Base-by-base conservation (phyloP, 352 stramenopile genomes). In the Thraustochytrium sp. region DNA sequence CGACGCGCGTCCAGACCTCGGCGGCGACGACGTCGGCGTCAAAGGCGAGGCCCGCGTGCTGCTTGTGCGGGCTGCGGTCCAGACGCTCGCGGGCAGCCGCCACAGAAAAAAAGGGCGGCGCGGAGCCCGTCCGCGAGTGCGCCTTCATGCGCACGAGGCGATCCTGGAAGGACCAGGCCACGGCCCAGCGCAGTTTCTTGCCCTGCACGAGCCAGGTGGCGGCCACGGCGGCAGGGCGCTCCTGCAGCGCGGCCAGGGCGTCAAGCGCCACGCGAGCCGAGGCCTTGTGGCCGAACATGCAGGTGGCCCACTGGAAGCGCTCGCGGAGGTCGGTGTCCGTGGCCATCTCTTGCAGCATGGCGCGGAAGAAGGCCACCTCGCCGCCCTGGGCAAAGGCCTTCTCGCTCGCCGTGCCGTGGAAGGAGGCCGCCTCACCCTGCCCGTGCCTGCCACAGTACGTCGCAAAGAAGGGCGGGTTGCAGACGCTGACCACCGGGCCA, bases 241-340 rank as follows among this genome's bases (percentile, higher is more conserved):
- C 31, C 18, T 55, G 49, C 8, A 62, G 23, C 36, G 16, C 36
- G 4, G 29, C 64, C 0, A 77, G 36, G 0, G 31, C 16, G 40
- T 77, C 42, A 74, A 77, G 11, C 13, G 64, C 42, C 16, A 4
- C 46, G 16, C 23, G 21, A 1, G 44, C 29, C 40, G 64, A 77
- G 21, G 42, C 64, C 46, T 77, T 77, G 64, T 77, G 64, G 5
- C 64, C 64, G n/a, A 77, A 77, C 64, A 77, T 77, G 64, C 64
- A 77, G 9, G 64, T 44, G 21, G 42, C 42, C 64, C 64, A 77
- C 8, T 21, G 23, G 5, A 61, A 23, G 21, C 64, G 21, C 46
- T 11, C 42, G 38, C 42, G n/a, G 38, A 48, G 21, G 16, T 23
- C 3, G n/a, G 31, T 4, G 48, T 34, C 31, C 46, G 18, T 9